Evolutionary conservation across 2,329 filamentous ascomycete species (phyloP).

Genomic region (Chlorencoelia australis): DNA sequence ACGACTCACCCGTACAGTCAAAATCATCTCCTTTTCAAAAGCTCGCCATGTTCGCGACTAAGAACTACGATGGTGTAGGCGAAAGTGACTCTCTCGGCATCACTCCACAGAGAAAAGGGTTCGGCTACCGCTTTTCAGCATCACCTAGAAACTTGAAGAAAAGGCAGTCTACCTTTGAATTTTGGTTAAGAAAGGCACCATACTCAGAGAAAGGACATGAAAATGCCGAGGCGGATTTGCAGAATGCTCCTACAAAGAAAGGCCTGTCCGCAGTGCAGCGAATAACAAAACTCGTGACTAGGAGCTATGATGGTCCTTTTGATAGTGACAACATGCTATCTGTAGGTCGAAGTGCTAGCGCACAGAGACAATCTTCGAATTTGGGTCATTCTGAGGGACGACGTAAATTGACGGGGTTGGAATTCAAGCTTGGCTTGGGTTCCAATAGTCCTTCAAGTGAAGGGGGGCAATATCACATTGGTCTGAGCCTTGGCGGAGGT

Average conservation of each 20-base stretch:
- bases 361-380: too few species aligned
- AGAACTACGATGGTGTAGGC: too few species aligned
- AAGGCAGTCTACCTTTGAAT: not conserved
- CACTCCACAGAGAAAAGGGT: constrained; percentile 2
- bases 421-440: not conserved
- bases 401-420: not conserved
- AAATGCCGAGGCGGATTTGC: not conserved
- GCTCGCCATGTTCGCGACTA: constrained; percentile 4
- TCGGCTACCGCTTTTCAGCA: constrained; percentile 11
- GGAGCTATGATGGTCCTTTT: constrained; percentile 3
- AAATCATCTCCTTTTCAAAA: constrained; percentile 5
- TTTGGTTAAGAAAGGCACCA: too few species aligned
- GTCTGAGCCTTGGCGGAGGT: too few species aligned
- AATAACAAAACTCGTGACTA: constrained; percentile 3
- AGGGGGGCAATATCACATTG: too few species aligned
- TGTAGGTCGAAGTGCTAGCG: not conserved
- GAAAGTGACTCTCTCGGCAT: too few species aligned
- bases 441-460: not conserved
- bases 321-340: not conserved
- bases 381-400: too few species aligned
- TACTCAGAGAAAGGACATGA: not conserved
- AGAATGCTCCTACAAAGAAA: constrained; percentile 3
- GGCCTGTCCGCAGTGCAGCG: constrained; percentile 3
- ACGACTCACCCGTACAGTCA: not conserved
- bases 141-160: not conserved